Percentiles rank a stretch among this genome's conserved stretches.
Conservation (phyloP, 2,329 filamentous ascomycete species). For the Trichoderma sp. region DNA sequence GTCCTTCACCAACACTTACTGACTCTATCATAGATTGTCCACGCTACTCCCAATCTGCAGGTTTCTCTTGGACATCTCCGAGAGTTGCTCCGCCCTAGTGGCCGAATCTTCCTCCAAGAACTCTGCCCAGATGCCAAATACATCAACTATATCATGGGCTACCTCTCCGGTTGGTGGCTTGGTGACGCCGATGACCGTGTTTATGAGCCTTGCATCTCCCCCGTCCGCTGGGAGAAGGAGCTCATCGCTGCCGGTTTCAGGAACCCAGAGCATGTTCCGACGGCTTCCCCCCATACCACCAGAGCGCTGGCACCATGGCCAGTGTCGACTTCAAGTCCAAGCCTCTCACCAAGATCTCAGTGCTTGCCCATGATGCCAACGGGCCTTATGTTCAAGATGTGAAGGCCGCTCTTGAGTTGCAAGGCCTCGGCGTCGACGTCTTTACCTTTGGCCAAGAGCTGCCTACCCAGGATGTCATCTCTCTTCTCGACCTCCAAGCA, state of each 20-base stretch:
- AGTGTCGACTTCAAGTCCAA: neutral
- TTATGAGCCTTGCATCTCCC: constrained; percentile 36
- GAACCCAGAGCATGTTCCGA: constrained; percentile 11
- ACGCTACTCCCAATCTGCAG: constrained; percentile 38
- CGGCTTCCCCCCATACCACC: neutral
- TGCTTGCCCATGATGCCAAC: neutral
- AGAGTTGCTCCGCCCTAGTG: constrained; percentile 39
- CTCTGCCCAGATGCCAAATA: constrained; percentile 27
- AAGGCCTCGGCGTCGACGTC: constrained; percentile 4
- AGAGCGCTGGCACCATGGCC: constrained; percentile 9
- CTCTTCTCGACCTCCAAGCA: constrained; percentile 20
- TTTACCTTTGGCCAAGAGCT: constrained; percentile 20
- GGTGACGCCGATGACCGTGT: constrained; percentile 37
- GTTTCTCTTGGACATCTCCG: constrained; percentile 33
- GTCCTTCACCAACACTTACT: neutral
- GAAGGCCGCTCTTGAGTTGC: neutral
- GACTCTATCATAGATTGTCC: constrained; percentile 28
- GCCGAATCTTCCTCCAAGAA: constrained; percentile 40
- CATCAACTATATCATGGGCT: constrained; percentile 37
- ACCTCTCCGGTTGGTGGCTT: constrained; percentile 43
- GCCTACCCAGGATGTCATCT: constrained; percentile 15
- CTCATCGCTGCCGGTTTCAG: constrained; percentile 37
- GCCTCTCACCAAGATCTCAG: neutral
- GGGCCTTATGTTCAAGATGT: neutral
- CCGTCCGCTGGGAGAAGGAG: constrained; percentile 36